Evolutionary conservation across 140 eudicot genomes (phyloP).

Genomic region (Bidens hawaiensis): DNA sequence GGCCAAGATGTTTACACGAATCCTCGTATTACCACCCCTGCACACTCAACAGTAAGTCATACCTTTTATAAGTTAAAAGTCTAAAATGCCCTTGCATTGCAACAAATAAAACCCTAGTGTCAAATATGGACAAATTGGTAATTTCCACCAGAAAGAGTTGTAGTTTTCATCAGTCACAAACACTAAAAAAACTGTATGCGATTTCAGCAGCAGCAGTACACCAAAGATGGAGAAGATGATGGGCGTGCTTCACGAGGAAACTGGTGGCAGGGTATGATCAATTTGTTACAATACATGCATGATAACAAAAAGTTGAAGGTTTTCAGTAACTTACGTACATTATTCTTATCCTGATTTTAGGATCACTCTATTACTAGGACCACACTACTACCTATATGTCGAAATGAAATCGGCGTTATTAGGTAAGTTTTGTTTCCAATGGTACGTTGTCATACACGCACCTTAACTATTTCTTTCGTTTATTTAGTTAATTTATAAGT

Average conservation of each 20-base stretch:
- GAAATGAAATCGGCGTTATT: background rate
- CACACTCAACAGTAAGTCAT: slow-evolving; percentile 43
- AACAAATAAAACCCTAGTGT: slow-evolving; percentile 11
- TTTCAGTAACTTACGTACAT: background rate
- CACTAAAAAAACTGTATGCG: background rate
- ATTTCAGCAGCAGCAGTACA: slow-evolving; percentile 35
- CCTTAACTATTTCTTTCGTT: background rate
- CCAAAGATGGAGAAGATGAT: slow-evolving; percentile 72
- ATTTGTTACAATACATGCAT: background rate
- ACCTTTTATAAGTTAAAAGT: background rate
- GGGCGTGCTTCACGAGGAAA: slow-evolving; percentile 84
- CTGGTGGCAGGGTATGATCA: slow-evolving; percentile 90
- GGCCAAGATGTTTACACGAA: slow-evolving; percentile 70
- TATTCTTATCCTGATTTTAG: slow-evolving; percentile 33
- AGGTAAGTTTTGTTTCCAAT: slow-evolving; percentile 9
- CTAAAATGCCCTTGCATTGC: background rate
- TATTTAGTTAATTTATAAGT: background rate
- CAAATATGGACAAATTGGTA: background rate
- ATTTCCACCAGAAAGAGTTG: background rate
- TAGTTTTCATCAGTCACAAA: background rate
- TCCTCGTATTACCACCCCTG: slow-evolving; percentile 43
- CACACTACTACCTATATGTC: background rate
- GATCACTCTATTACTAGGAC: slow-evolving; percentile 64
- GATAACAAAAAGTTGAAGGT: background rate
- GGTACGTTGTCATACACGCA: background rate